phyloP scores from a whole-genome alignment of 78 protist species.

The Speleostelium caveatum region DNA sequence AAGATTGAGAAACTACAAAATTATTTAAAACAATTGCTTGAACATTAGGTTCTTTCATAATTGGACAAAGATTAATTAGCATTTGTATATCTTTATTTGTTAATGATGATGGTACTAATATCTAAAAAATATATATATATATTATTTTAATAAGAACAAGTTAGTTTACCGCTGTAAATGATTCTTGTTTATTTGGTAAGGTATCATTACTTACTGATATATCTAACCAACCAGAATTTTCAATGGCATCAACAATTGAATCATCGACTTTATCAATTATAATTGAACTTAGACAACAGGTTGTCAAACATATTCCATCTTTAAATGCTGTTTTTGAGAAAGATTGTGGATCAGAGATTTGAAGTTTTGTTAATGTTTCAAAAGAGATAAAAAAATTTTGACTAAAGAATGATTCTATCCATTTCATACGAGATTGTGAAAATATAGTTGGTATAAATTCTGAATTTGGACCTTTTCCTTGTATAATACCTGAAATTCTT shows the following conservation, averaged over 20 bases:
- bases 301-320: constrained; percentile 36
- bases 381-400: constrained; percentile 47
- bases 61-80: constrained; percentile 26
- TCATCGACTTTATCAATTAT: constrained; percentile 44
- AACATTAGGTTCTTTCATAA: constrained; percentile 12
- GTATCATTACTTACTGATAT: constrained; percentile 6
- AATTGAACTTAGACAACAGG: constrained; percentile 12
- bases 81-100: constrained; percentile 40
- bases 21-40: constrained; percentile 50
- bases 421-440: constrained; percentile 24
- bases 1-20: constrained; percentile 41
- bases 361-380: constrained; percentile 16
- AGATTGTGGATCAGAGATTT: constrained; percentile 46
- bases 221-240: constrained; percentile 49
- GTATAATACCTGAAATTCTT: constrained; percentile 59
- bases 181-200: background rate
- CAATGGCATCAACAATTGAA: constrained; percentile 29
- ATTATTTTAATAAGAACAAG: background rate
- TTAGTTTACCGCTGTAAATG: background rate
- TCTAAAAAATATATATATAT: background rate
- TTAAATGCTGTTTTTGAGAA: constrained; percentile 44
- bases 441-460: constrained; percentile 56
- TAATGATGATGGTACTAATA: constrained; percentile 62
- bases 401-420: constrained; percentile 77
- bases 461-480: constrained; percentile 48